Conservation (phyloP, 1,284 basidiomycete genomes). For the Tylopilus sp. region DNA sequence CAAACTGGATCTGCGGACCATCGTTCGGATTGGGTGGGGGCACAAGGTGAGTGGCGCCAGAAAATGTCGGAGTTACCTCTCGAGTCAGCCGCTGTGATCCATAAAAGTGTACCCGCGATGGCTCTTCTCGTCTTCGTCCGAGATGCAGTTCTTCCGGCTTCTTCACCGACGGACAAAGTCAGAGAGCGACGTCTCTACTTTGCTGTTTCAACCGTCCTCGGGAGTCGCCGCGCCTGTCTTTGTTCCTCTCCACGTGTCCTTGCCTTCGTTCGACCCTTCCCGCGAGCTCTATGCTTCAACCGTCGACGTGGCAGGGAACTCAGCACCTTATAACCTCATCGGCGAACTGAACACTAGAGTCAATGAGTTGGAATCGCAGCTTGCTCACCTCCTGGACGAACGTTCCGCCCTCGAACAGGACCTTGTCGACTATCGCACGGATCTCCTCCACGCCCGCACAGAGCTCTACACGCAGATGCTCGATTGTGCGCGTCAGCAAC, state of each 20-base stretch:
- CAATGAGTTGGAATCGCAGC: constrained; percentile 23
- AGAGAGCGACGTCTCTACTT: constrained; percentile 45
- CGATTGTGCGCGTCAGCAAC: constrained; percentile 29
- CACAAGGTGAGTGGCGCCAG: no score
- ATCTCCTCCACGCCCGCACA: constrained; percentile 42
- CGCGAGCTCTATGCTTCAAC: constrained; percentile 34
- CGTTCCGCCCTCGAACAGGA: constrained; percentile 33
- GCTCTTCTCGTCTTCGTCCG: not conserved
- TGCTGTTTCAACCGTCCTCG: constrained; percentile 23
- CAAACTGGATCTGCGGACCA: no score
- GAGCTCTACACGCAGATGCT: constrained; percentile 45
- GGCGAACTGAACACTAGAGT: constrained; percentile 21
- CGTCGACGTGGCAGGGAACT: not conserved
- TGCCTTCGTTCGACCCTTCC: constrained; percentile 36
- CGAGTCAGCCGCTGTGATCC: no score
- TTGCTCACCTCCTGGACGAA: constrained; percentile 24
- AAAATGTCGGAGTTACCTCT: no score
- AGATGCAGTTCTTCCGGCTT: constrained; percentile 50
- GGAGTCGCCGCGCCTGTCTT: constrained; percentile 29
- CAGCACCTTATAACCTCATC: not conserved
- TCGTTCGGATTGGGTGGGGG: no score
- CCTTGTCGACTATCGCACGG: constrained; percentile 41
- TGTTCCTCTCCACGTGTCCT: constrained; percentile 3
- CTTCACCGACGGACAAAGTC: constrained; percentile 51
- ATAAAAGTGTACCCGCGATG: constrained; percentile 25